Base-by-base conservation (phyloP, 2,329 filamentous ascomycete species). In the Graphium sp. region DNA sequence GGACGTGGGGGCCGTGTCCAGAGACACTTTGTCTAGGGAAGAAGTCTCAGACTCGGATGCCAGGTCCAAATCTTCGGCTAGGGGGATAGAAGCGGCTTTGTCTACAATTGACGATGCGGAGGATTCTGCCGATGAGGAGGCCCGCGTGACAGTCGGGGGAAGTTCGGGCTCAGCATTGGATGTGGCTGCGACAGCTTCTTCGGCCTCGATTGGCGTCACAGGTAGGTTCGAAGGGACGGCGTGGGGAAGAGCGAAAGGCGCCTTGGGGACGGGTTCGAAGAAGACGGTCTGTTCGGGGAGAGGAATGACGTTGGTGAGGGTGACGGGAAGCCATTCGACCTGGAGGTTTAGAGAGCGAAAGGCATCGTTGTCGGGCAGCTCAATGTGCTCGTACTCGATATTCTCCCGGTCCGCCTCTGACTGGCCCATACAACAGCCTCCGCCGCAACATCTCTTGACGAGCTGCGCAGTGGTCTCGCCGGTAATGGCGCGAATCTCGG, bases 321-420 rank as follows among this genome's bases (percentile, higher is more conserved):
- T 60, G 28, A 73, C 81, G 5, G 76, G 78, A 30, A 95, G 70
- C 18, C 74, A 65, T 32, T 73, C 72, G 34, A 95, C 63, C 41
- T 76, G 79, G 39, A 95, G 64, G 29, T 74, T 62, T 27, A 98
- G 63, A 34, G 76, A 81, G 32, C 70, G 66, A 56, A 80, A 98
- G 11, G 89, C 89, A 34, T 76, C 66, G 42, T 92, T 95, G 48
- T 89, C 73, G 2, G 87, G 85, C 3, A 70, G 44, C 11, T 56
- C 42, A 13, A 75, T 48, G 6, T 44, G 46, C 41, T 74, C 68
- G 33, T 62, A 69, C 22, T 64, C 52, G 25, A 68, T 35, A 18
- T 53, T 55, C 3, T 57, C 48, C 28, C 52, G 55, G 36, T 56
- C 49, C 37, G 55, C 54, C 28, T 48, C 48, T n/a, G n/a, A n/a